Evolutionary conservation across 2,329 filamentous ascomycete species (phyloP), one percentile per base, ranked within the genome.

Genomic region (Pleomassaria siparia): DNA sequence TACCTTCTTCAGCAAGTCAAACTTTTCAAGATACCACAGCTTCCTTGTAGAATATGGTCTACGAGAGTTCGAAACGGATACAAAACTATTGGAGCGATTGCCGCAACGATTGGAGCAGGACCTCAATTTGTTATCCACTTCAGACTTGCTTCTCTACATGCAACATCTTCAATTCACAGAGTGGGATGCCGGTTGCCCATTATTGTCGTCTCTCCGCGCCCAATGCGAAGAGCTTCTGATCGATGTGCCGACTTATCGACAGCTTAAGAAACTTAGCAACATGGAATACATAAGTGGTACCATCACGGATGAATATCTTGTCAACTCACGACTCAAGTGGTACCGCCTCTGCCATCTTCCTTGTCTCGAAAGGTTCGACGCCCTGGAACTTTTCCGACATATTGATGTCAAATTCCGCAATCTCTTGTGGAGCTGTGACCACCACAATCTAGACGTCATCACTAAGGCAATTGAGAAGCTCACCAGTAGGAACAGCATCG

Each of bases 21-120:
- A 53, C 12, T 65, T 70, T 44, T 62, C 61, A 3, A 56, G 68
- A 45, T 70, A 71, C 40, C 63, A 71, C 21, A 70, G 68, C 46
- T 66, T 70, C 40, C 54, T 67, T 7, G 43, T 60, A 2, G 68
- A 71, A 40, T 62, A 62, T 24, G 60, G 56, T 9, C 43, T 69
- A 20, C 39, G 35, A 21, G 54, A 62, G 24, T 56, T 56, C 30
- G 39, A 49, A 20, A 45, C 44, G 16, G 47, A 49, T 18, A 35
- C 43, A 3, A 44, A 35, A 2, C 21, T 51, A 11, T 44, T 53
- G 12, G 49, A 52, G 18, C 40, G 46, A 25, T 47, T 71, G 25
- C 66, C 67, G 0, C 39, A 46, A 13, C 56, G 67, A 30, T 24
- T 71, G 11, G 46, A 61, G 4, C 63, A 70, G 43, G 68, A 71